A percentile compares a stretch with the other conserved stretches of the same genome.
These are phyloP conservation scores for Penicillium sp. DNA, from an alignment of 2,329 filamentous ascomycete species.

Conservation along the genomic window DNA sequence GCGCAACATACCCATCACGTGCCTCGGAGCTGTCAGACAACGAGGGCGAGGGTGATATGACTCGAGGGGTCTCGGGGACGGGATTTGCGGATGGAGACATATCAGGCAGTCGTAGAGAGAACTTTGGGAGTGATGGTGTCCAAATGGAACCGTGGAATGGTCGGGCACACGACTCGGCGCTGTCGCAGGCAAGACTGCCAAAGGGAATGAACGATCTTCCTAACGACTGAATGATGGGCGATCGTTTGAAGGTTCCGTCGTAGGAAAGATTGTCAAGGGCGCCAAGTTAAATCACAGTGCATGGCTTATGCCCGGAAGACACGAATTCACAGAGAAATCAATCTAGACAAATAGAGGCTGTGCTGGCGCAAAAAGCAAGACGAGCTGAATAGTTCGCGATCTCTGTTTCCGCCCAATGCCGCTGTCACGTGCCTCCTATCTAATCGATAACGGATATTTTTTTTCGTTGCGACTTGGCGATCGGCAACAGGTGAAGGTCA, in stretches of 20 bases:
- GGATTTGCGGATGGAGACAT: slow-evolving; percentile 53
- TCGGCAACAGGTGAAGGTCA: slow-evolving; percentile 1
- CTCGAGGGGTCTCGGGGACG: slow-evolving; percentile 77
- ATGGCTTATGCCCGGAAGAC: background rate
- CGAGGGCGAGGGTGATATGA: slow-evolving; percentile 86
- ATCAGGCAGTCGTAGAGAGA: slow-evolving; percentile 36
- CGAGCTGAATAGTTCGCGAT: slow-evolving; percentile 16
- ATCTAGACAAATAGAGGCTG: slow-evolving; percentile 7
- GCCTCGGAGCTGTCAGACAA: slow-evolving; percentile 53
- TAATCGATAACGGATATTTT: slow-evolving; percentile 37
- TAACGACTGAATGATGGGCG: slow-evolving; percentile 41
- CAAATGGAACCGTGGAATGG: slow-evolving; percentile 31
- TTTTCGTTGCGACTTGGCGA: slow-evolving; percentile 12
- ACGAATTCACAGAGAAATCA: background rate
- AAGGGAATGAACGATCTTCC: slow-evolving; percentile 22
- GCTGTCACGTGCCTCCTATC: slow-evolving; percentile 34
- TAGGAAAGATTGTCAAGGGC: slow-evolving; percentile 3
- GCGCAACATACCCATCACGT: slow-evolving; percentile 69
- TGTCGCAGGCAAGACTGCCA: slow-evolving; percentile 29
- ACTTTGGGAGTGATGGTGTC: slow-evolving; percentile 52
- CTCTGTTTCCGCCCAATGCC: slow-evolving; percentile 21
- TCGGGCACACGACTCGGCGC: slow-evolving; percentile 17
- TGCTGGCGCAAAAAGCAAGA: slow-evolving; percentile 13
- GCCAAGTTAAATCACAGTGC: slow-evolving; percentile 11
- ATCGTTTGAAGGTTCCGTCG: slow-evolving; percentile 10